Base-by-base conservation (phyloP, 2,329 filamentous ascomycete genomes). In the Exophiala aquamarina region DNA sequence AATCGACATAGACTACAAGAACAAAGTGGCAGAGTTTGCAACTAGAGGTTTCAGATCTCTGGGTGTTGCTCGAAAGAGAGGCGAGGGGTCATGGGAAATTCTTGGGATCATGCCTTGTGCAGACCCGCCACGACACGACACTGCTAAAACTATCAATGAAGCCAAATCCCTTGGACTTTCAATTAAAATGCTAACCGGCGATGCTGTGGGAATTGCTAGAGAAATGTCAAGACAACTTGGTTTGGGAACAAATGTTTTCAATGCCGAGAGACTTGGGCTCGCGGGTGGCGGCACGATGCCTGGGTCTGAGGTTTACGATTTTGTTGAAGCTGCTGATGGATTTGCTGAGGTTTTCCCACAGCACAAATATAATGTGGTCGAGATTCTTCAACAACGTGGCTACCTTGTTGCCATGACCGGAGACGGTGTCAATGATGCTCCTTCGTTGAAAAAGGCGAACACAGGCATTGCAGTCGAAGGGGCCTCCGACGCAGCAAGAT, bases 111-210 rank as follows among this genome's bases (percentile, higher is more conserved):
- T 95, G 87, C 89, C 90, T 64, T 95, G 89, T 79, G 89, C 85
- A 62, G 89, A 95, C 69, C 90, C 90, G 61, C 89, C 89, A 60
- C 87, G 90, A 65, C 84, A 94, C 75, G 89, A 95, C 65, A 95
- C 90, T 60, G 88, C 84, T 62, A 87, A 88, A 69, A 95, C 90
- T 53, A 87, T 95, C 73, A 86, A 87, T 69, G 89, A 95, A 72
- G 89, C 89, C 64, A 92, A 93, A 78, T 79, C 76, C 56, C 82
- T 95, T 49, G 89, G 89, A 77, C 78, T 95, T 53, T 90, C 86
- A 59, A 90, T 95, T 73, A 95, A 95, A 80, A 95, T 95, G 89
- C 81, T 95, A 74, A 95, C 90, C 72, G 89, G 89, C 79, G 89
- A 95, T 67, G 89, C 90, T 59, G 89, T 95, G 66, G 90, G 89